phyloP scores from a whole-genome alignment of 192 early-diverging fungal species.

The Neocallimastix lanati region DNA sequence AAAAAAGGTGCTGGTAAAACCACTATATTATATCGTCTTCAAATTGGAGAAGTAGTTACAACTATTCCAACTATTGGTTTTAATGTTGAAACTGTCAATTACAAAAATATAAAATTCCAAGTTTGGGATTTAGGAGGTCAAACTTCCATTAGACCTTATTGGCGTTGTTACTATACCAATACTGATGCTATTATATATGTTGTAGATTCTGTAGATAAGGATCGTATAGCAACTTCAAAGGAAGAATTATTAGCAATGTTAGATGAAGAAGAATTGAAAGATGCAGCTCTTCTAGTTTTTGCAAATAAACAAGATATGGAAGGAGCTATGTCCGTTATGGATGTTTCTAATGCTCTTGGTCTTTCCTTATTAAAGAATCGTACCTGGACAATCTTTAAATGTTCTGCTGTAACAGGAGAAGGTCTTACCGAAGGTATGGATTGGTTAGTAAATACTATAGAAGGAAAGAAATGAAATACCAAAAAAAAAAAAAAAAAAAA shows the following conservation, averaged over 20 bases:
- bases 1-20: slow-evolving; percentile 67
- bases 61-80: slow-evolving; percentile 83
- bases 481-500: not conserved
- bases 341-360: slow-evolving; percentile 72
- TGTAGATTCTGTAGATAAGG: slow-evolving; percentile 80
- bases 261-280: slow-evolving; percentile 82
- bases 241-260: slow-evolving; percentile 88
- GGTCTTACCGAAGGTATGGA: slow-evolving; percentile 83
- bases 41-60: slow-evolving; percentile 91
- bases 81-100: slow-evolving; percentile 8
- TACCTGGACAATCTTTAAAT: slow-evolving; percentile 87
- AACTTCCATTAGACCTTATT: slow-evolving; percentile 79
- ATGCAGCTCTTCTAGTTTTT: slow-evolving; percentile 76
- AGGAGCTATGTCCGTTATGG: slow-evolving; percentile 73
- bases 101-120: slow-evolving; percentile 95
- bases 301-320: slow-evolving; percentile 98
- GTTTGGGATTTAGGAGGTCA: slow-evolving; percentile 94
- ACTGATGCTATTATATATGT: slow-evolving; percentile 98
- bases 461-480: not conserved
- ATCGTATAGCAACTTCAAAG: slow-evolving; percentile 66
- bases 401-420: slow-evolving; percentile 84
- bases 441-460: slow-evolving; percentile 27
- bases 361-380: slow-evolving; percentile 68
- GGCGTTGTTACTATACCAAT: slow-evolving; percentile 98
- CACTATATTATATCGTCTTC: slow-evolving; percentile 86